Conservation (phyloP, 2,329 filamentous ascomycete species). For the Lachnellula hyalina region DNA sequence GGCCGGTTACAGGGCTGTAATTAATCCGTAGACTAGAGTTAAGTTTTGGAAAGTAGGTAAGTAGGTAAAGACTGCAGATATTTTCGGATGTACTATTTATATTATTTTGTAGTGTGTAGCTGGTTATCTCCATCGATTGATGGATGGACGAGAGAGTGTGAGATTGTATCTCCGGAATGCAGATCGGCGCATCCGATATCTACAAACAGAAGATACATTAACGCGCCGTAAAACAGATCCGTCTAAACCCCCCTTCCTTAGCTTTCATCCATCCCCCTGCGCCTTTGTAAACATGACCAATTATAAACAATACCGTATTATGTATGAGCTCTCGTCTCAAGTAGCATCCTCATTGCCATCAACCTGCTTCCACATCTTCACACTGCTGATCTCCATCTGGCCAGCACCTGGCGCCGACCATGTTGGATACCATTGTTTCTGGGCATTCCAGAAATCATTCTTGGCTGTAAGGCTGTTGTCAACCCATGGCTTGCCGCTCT, state of each 20-base stretch:
- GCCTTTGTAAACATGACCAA: not conserved
- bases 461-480: conserved; percentile 61
- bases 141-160: too few relatives aligned
- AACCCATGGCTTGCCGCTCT: conserved; percentile 72
- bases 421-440: conserved; percentile 61
- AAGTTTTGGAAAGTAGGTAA: too few relatives aligned
- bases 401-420: conserved; percentile 57
- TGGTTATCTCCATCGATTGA: too few relatives aligned
- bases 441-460: conserved; percentile 71
- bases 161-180: too few relatives aligned
- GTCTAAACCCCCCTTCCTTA: not conserved
- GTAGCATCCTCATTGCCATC: conserved; percentile 46
- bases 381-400: conserved; percentile 62
- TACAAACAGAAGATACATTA: too few relatives aligned
- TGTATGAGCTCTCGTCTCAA: not conserved
- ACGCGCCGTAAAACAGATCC: too few relatives aligned
- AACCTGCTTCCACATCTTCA: conserved; percentile 67
- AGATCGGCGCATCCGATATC: too few relatives aligned
- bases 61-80: too few relatives aligned
- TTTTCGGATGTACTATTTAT: too few relatives aligned
- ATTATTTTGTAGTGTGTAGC: too few relatives aligned
- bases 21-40: too few relatives aligned
- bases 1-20: too few relatives aligned
- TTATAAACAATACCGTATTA: not conserved
- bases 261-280: not conserved